Conservation (phyloP, 768 basidiomycete species). For the Collybiopsis confluens region DNA sequence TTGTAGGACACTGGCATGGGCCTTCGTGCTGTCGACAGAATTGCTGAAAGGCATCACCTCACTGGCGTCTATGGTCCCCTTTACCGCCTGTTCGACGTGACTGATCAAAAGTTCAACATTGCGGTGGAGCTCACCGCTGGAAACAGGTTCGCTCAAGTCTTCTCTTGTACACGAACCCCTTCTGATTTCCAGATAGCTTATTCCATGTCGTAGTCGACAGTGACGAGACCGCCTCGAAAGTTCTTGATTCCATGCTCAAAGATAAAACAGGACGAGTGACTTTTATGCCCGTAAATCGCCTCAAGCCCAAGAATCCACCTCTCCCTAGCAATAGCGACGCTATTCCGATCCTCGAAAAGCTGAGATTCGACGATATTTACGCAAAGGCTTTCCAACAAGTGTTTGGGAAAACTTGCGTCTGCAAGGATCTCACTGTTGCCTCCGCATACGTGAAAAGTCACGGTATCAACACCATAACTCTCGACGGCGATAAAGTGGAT, state of each 20-base stretch:
- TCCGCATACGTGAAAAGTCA: constrained; percentile 94
- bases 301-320: constrained; percentile 68
- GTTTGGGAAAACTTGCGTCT: constrained; percentile 96
- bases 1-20: constrained; percentile 86
- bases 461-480: constrained; percentile 93
- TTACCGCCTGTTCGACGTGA: constrained; percentile 89
- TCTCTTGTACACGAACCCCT: background rate
- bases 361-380: constrained; percentile 67
- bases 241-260: constrained; percentile 91
- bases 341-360: constrained; percentile 77
- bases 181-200: constrained; percentile 43
- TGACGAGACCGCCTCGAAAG: constrained; percentile 87
- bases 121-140: constrained; percentile 95
- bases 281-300: constrained; percentile 96
- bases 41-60: constrained; percentile 70
- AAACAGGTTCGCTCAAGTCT: constrained; percentile 61
- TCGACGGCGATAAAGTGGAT: constrained; percentile 97
- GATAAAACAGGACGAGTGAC: constrained; percentile 95
- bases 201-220: constrained; percentile 98
- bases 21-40: constrained; percentile 79
- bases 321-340: constrained; percentile 72
- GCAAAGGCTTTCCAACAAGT: constrained; percentile 93
- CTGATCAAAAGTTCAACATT: constrained; percentile 83
- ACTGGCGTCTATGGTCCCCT: constrained; percentile 91
- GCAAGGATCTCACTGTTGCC: constrained; percentile 86